Base-by-base conservation (phyloP, 768 basidiomycete genomes). In the Heimioporus sp. region DNA sequence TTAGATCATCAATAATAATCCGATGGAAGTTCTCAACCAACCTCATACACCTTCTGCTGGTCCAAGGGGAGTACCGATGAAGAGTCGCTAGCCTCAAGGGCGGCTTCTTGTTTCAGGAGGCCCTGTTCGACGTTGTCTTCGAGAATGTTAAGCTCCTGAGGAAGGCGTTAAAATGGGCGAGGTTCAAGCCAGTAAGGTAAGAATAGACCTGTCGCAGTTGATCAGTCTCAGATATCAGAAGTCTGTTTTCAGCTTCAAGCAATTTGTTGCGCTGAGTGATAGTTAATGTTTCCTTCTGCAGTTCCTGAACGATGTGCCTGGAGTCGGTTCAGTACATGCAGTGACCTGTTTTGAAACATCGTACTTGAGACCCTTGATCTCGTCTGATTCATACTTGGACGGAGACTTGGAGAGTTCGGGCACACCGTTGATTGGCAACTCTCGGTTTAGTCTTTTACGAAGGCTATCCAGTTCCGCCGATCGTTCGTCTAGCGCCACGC, bases 291-390 rank as follows among this genome's bases (percentile, higher is more conserved):
- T 97, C 94, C 60, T 88, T 87, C 63, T 90, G 89, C 37, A 97
- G 75, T 59, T 93, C 89, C 64, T 91, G 87, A 19, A 97, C 83
- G 60, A 97, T 91, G 61, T 92, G 86, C 69, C 90, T 91, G 54
- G 1, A 16, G 47, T 45, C 15, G 17, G 44, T 16, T 54, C 42
- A 64, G 37, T 47, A 48, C 16, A 32, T 8, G 7, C 10, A 39
- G 30, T 12, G 24, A 19, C n/a, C 13, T 35, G 38, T 32, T 37
- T 30, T 43, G 10, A 44, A 21, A 28, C 17, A 49, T 42, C 53
- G 21, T 65, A 91, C 90, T 94, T 94, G 37, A 95, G 79, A 9
- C 92, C 92, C 12, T 78, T 83, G 51, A 92, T 83, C 69, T 94
- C 91, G 39, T 76, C 73, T 7, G 73, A 63, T 56, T 87, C 85